A percentile compares a stretch with the other conserved stretches of the same genome.
phyloP scores from a whole-genome alignment of 306 rosid genomes.

The Sesbania bispinosa region DNA sequence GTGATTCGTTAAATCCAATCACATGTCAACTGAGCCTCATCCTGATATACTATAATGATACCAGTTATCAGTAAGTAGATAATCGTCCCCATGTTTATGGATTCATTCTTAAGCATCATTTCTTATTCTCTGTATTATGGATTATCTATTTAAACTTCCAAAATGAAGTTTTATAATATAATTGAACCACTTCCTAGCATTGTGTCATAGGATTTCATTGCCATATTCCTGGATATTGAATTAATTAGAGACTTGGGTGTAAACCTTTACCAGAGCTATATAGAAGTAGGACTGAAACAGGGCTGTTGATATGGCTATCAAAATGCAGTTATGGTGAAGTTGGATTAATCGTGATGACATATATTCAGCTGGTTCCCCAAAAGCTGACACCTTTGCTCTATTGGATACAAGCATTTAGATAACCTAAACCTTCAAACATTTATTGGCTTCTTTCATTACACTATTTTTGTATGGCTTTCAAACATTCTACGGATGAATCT shows the following conservation, averaged over 20 bases:
- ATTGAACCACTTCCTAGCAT: neutral
- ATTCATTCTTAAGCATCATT: slow-evolving; percentile 11
- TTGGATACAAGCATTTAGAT: neutral
- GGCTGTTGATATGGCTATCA: neutral
- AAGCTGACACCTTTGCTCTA: neutral
- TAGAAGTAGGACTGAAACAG: neutral
- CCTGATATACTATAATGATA: neutral
- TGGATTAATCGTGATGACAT: neutral
- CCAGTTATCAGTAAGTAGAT: neutral
- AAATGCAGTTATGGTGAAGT: neutral
- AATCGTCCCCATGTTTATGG: neutral
- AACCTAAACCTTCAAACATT: neutral
- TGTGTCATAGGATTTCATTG: neutral
- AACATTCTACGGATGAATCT: neutral
- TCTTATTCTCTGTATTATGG: no score
- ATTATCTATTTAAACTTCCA: neutral
- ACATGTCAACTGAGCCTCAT: neutral
- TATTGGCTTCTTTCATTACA: neutral
- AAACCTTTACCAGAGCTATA: slow-evolving; percentile 2
- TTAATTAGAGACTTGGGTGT: neutral
- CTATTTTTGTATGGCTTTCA: slow-evolving; percentile 5
- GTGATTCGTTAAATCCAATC: neutral
- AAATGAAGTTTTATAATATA: neutral
- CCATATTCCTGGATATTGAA: no score
- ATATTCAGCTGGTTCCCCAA: neutral